Conservation (phyloP, 139 green algal genomes). For the Picochlorum sp. region DNA sequence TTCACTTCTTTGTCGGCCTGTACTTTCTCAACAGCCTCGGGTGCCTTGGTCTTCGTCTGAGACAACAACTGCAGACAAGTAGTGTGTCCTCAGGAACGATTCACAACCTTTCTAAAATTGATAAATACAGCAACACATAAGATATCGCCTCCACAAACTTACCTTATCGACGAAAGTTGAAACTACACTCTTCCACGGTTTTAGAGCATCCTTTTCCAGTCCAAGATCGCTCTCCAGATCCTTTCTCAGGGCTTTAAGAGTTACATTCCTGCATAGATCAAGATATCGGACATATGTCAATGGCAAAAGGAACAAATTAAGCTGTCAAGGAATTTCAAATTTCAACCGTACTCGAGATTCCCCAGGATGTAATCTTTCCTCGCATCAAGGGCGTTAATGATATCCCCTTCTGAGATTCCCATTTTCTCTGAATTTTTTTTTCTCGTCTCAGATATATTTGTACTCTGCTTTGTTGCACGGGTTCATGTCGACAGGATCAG, state of each 20-base stretch:
- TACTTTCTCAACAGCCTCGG: not conserved
- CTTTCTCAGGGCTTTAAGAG: slow-evolving; percentile 12
- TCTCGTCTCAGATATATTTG: too few species aligned
- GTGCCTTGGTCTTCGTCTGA: not conserved
- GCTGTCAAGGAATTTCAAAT: not conserved
- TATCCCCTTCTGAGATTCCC: too few species aligned
- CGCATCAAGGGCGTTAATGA: slow-evolving; percentile 8
- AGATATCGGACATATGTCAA: not conserved
- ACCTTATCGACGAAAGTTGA: slow-evolving; percentile 21
- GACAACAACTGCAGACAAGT: not conserved
- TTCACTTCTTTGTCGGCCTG: not conserved
- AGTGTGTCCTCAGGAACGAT: too few species aligned
- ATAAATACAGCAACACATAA: too few species aligned
- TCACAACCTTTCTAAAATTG: too few species aligned
- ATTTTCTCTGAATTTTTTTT: too few species aligned
- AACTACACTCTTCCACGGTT: slow-evolving; percentile 22
- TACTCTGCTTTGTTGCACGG: too few species aligned
- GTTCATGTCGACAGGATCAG: too few species aligned
- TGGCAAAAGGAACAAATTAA: not conserved
- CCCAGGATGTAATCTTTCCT: slow-evolving; percentile 12
- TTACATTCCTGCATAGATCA: slow-evolving; percentile 10
- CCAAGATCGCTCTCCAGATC: slow-evolving; percentile 24
- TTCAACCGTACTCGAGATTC: slow-evolving; percentile 22
- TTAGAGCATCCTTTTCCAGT: slow-evolving; percentile 21
- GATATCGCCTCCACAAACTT: not conserved